Evolutionary conservation across 2,329 filamentous ascomycete species (phyloP).

Genomic region (Ophiostoma piceae): DNA sequence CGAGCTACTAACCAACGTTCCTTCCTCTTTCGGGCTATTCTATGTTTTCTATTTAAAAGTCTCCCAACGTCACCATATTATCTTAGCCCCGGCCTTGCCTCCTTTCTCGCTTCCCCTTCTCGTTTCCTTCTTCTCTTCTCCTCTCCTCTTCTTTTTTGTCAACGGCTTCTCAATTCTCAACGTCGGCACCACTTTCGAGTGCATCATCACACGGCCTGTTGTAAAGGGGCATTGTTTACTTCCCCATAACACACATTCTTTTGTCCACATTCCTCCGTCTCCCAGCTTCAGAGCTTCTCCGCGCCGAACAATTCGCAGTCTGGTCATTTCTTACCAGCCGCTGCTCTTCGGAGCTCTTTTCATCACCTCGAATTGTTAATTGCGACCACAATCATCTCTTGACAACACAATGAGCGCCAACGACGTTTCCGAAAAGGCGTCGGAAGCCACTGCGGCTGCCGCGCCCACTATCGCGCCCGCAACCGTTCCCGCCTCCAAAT

Average conservation of each 20-base stretch:
- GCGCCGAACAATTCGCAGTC: background rate
- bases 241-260: background rate
- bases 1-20: background rate
- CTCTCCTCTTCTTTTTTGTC: background rate
- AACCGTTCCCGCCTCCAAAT: conserved; percentile 27
- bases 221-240: background rate
- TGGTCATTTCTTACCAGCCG: background rate
- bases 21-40: background rate
- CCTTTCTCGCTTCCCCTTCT: background rate
- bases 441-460: conserved; percentile 16
- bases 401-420: conserved; percentile 20
- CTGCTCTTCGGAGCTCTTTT: conserved; percentile 7
- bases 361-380: background rate
- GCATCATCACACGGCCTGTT: background rate
- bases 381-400: background rate
- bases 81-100: background rate
- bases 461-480: conserved; percentile 13
- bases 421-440: conserved; percentile 25
- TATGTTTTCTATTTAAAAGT: background rate
- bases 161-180: background rate
- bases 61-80: conserved; percentile 11
- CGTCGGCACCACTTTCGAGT: background rate
- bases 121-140: background rate
- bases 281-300: background rate
- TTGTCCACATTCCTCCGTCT: background rate